phyloP scores from a whole-genome alignment of 805 yeast genomes.

The Monosporozyma aerobia region DNA sequence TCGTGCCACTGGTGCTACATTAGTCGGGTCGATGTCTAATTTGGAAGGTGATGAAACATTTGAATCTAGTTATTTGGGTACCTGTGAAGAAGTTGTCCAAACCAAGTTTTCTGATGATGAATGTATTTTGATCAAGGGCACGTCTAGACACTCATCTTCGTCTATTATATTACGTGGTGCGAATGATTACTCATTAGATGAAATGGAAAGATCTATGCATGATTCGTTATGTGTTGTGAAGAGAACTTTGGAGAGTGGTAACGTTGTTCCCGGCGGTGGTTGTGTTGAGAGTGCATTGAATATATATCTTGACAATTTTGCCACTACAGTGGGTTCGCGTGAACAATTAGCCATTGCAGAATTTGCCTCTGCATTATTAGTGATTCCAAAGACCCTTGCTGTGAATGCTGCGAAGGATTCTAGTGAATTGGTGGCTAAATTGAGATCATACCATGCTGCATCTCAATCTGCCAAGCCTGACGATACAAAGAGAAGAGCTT shows the following conservation, averaged over 20 bases:
- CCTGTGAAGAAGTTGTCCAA: slow-evolving; percentile 85
- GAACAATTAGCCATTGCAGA: slow-evolving; percentile 98
- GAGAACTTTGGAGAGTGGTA: slow-evolving; percentile 89
- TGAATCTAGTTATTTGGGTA: slow-evolving; percentile 75
- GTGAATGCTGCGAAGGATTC: slow-evolving; percentile 97
- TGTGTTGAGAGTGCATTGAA: slow-evolving; percentile 96
- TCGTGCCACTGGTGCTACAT: slow-evolving; percentile 93
- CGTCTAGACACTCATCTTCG: slow-evolving; percentile 82
- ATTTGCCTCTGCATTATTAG: slow-evolving; percentile 80
- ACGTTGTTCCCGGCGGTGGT: slow-evolving; percentile 98
- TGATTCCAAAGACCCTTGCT: slow-evolving; percentile 94
- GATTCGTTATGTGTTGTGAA: slow-evolving; percentile 92
- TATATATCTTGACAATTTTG: slow-evolving; percentile 91
- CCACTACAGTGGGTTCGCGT: slow-evolving; percentile 94
- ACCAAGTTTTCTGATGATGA: slow-evolving; percentile 92
- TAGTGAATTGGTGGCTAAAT: slow-evolving; percentile 85
- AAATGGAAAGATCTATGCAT: slow-evolving; percentile 95
- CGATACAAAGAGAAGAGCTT: slow-evolving; percentile 77
- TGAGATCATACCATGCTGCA: slow-evolving; percentile 94
- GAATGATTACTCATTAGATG: slow-evolving; percentile 90
- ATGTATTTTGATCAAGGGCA: slow-evolving; percentile 84
- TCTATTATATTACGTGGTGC: slow-evolving; percentile 93
- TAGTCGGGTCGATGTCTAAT: slow-evolving; percentile 78
- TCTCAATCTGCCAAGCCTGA: slow-evolving; percentile 76
- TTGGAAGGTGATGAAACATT: slow-evolving; percentile 93